These are phyloP conservation scores for Bruguiera sexangula DNA, from an alignment of 345 rosid genomes.

Conservation along the genomic window DNA sequence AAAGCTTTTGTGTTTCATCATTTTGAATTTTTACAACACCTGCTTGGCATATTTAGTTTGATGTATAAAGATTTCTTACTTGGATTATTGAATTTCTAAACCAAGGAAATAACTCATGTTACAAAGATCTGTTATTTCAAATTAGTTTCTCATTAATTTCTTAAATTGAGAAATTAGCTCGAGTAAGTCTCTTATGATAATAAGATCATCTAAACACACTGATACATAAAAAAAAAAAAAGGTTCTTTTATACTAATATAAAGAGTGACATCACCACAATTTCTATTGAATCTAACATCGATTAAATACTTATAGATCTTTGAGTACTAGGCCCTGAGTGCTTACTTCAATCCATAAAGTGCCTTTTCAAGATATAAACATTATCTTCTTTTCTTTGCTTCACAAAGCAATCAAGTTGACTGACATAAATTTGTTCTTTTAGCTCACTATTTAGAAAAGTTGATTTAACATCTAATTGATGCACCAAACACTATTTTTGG, in stretches of 20 bases:
- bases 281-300: background rate
- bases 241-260: accelerated
- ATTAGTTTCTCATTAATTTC: background rate
- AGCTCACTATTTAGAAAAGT: background rate
- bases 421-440: background rate
- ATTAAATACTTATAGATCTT: background rate
- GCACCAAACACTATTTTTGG: background rate
- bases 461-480: background rate
- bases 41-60: background rate
- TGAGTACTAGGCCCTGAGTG: background rate
- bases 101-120: background rate
- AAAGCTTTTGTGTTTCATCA: background rate
- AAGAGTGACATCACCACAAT: background rate
- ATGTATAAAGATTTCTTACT: background rate
- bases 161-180: background rate
- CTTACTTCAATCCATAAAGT: background rate
- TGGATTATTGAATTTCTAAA: background rate
- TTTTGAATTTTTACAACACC: background rate
- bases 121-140: background rate
- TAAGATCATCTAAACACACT: background rate
- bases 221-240: background rate
- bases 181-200: background rate
- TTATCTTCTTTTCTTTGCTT: too few relatives aligned
- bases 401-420: background rate
- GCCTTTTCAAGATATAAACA: background rate